phyloP scores from a whole-genome alignment of 495 filamentous ascomycete genomes.

The Penicillium malachiteum region DNA sequence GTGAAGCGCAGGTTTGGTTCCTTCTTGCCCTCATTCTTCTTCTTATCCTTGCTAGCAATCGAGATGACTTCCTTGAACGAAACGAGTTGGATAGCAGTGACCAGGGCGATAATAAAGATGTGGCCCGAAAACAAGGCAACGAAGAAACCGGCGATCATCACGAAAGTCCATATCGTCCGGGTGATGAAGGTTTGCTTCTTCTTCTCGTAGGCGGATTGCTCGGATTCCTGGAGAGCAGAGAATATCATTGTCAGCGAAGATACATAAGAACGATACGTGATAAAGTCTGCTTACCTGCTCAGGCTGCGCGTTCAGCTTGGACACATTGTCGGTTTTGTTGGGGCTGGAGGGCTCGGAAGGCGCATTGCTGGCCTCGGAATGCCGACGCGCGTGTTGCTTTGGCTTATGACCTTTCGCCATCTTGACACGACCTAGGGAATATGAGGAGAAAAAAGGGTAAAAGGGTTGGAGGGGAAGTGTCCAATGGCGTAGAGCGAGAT shows the following conservation, averaged over 20 bases:
- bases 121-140: conserved; percentile 88
- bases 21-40: not conserved
- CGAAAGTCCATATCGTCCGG: conserved; percentile 94
- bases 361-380: conserved; percentile 76
- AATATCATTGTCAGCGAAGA: not conserved
- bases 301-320: conserved; percentile 46
- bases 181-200: conserved; percentile 98
- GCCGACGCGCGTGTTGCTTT: conserved; percentile 64
- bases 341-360: conserved; percentile 61
- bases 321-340: conserved; percentile 45
- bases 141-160: conserved; percentile 97
- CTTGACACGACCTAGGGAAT: conserved; percentile 67
- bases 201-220: conserved; percentile 85
- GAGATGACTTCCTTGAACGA: conserved; percentile 99
- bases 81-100: conserved; percentile 90
- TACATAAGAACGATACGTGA: not conserved
- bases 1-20: conserved; percentile 76
- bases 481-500: conserved; percentile 19
- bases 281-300: conserved; percentile 42
- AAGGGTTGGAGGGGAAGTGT: conserved; percentile 20
- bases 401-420: conserved; percentile 68
- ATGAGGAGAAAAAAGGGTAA: conserved; percentile 9
- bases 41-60: conserved; percentile 80
- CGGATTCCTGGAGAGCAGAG: conserved; percentile 33
- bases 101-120: conserved; percentile 90